Evolutionary conservation across 805 yeast species (phyloP).

Genomic region (Myxozyma geophila): DNA sequence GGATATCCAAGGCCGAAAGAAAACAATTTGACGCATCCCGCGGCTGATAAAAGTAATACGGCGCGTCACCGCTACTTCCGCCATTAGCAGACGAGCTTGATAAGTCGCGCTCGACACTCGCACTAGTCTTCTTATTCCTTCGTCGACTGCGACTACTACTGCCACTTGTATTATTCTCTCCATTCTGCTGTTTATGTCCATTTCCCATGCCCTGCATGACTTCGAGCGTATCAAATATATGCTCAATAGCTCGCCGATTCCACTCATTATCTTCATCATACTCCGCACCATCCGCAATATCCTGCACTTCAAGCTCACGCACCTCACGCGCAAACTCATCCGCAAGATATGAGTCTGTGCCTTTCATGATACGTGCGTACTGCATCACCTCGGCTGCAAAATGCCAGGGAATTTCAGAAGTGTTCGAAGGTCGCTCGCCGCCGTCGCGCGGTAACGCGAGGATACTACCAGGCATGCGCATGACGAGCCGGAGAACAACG

Average conservation of each 20-base stretch:
- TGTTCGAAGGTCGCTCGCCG: slow-evolving; percentile 25
- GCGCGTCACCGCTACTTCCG: slow-evolving; percentile 36
- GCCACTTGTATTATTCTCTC: background rate
- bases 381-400: slow-evolving; percentile 49
- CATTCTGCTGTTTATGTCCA: slow-evolving; percentile 15
- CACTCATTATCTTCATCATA: slow-evolving; percentile 62
- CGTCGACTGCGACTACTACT: slow-evolving; percentile 20
- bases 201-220: slow-evolving; percentile 45
- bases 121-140: slow-evolving; percentile 5
- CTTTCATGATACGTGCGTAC: slow-evolving; percentile 72
- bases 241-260: slow-evolving; percentile 58
- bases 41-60: slow-evolving; percentile 78
- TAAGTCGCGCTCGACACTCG: background rate
- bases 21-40: slow-evolving; percentile 70
- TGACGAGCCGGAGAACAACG: slow-evolving; percentile 68
- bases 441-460: slow-evolving; percentile 57
- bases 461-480: slow-evolving; percentile 52
- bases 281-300: slow-evolving; percentile 60
- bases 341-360: slow-evolving; percentile 58
- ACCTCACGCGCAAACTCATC: slow-evolving; percentile 66
- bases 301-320: slow-evolving; percentile 54
- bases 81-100: background rate
- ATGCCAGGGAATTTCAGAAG: slow-evolving; percentile 62
- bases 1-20: slow-evolving; percentile 78
- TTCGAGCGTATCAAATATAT: slow-evolving; percentile 56